Evolutionary conservation across 768 basidiomycete species (phyloP).

Genomic region (Tulasnella sp.): DNA sequence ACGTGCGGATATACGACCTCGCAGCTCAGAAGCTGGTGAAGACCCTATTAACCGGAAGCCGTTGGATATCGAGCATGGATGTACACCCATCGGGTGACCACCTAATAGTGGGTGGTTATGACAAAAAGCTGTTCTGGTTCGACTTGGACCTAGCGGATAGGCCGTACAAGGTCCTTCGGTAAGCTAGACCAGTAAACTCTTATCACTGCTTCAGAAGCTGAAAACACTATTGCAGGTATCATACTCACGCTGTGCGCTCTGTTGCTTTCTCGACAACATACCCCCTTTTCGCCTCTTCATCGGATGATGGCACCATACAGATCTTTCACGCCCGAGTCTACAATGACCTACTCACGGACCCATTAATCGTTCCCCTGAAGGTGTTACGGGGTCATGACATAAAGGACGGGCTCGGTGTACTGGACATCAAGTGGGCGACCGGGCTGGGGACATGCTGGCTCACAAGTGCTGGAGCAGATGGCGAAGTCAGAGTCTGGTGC

Average conservation of each 20-base stretch:
- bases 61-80: slow-evolving; percentile 97
- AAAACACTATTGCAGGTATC: slow-evolving; percentile 50
- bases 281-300: slow-evolving; percentile 91
- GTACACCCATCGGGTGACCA: slow-evolving; percentile 94
- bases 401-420: slow-evolving; percentile 77
- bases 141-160: slow-evolving; percentile 94
- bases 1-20: slow-evolving; percentile 90
- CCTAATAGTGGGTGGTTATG: slow-evolving; percentile 94
- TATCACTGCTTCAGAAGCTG: not conserved
- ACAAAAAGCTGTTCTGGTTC: slow-evolving; percentile 97
- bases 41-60: slow-evolving; percentile 88
- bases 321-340: slow-evolving; percentile 94
- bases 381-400: slow-evolving; percentile 87
- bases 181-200: slow-evolving; percentile 22
- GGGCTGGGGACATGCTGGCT: slow-evolving; percentile 54
- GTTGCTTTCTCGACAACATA: slow-evolving; percentile 89
- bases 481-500: slow-evolving; percentile 70
- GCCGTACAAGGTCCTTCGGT: slow-evolving; percentile 94
- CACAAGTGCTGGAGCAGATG: slow-evolving; percentile 86
- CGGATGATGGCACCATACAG: slow-evolving; percentile 95
- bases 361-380: slow-evolving; percentile 93
- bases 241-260: slow-evolving; percentile 85
- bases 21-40: slow-evolving; percentile 87
- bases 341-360: slow-evolving; percentile 92
- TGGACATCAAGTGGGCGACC: slow-evolving; percentile 71